A percentile compares a stretch with the other conserved stretches of the same genome.
Conservation (phyloP, 2,329 filamentous ascomycete genomes). For the Colletotrichum sp. region DNA sequence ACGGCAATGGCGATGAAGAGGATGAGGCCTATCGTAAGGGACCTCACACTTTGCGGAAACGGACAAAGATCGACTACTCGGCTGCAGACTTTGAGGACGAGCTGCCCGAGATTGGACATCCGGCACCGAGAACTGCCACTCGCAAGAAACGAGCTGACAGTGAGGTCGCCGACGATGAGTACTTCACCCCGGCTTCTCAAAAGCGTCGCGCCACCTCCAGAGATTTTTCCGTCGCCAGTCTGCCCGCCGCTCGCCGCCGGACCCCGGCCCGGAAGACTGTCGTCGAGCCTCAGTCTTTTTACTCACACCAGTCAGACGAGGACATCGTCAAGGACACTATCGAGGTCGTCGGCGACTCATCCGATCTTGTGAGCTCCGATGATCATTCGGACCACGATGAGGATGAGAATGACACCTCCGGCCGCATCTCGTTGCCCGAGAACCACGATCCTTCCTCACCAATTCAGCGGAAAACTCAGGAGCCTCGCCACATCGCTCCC, state of each 20-base stretch:
- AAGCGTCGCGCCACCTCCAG: slow-evolving; percentile 21
- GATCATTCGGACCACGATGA: slow-evolving; percentile 26
- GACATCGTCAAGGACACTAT: slow-evolving; percentile 63
- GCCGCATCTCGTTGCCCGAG: not conserved
- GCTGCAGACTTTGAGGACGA: slow-evolving; percentile 59
- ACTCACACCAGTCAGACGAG: slow-evolving; percentile 31
- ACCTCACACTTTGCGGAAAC: slow-evolving; percentile 62
- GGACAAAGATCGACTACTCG: slow-evolving; percentile 63
- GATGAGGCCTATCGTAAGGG: slow-evolving; percentile 59
- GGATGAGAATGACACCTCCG: not conserved
- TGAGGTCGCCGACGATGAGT: slow-evolving; percentile 18
- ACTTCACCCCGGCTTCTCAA: slow-evolving; percentile 7
- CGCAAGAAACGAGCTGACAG: slow-evolving; percentile 35
- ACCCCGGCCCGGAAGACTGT: slow-evolving; percentile 44
- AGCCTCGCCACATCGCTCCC: not conserved
- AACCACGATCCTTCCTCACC: slow-evolving; percentile 11
- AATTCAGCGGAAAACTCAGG: slow-evolving; percentile 1
- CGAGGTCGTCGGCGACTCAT: slow-evolving; percentile 53
- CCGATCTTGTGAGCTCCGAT: slow-evolving; percentile 32
- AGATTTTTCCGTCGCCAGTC: slow-evolving; percentile 15
- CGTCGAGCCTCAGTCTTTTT: slow-evolving; percentile 24
- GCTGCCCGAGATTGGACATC: slow-evolving; percentile 24
- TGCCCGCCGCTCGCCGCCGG: slow-evolving; percentile 34
- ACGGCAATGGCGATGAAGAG: slow-evolving; percentile 43
- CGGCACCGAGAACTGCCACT: slow-evolving; percentile 27